These are phyloP conservation scores for Hyphopichia wangnamkhiaoensis DNA, from an alignment of 1,139 yeast species.

Conservation along the genomic window DNA sequence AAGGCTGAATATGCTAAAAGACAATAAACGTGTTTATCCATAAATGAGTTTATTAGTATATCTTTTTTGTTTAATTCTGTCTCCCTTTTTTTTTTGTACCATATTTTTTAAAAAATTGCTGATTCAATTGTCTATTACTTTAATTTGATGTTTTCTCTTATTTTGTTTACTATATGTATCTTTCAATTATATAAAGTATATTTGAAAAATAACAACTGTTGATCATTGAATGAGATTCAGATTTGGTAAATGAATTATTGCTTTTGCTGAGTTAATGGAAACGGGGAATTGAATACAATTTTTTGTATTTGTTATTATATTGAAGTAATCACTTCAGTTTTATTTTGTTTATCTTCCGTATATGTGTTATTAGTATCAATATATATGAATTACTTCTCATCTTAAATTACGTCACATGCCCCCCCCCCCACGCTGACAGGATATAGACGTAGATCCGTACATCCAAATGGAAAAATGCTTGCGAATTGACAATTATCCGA, in stretches of 20 bases:
- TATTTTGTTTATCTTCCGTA: background rate
- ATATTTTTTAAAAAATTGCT: slow-evolving; percentile 15
- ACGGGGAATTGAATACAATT: no score
- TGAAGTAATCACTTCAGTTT: background rate
- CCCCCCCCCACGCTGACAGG: no score
- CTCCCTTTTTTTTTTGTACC: slow-evolving; percentile 12
- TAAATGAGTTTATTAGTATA: no score
- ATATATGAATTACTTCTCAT: no score
- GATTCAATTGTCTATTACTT: background rate
- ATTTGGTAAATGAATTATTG: no score
- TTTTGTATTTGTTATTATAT: background rate
- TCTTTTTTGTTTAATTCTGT: slow-evolving; percentile 1
- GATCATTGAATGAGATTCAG: background rate
- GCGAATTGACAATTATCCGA: no score
- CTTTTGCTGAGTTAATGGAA: no score
- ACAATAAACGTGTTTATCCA: slow-evolving; percentile 18
- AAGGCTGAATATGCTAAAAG: slow-evolving; percentile 83
- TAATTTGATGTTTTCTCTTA: background rate
- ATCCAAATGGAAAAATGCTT: no score
- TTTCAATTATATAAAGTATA: no score
- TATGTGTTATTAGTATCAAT: background rate
- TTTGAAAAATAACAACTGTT: no score
- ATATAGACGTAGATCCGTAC: no score
- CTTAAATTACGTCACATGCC: no score
- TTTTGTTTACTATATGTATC: background rate